Conservation (phyloP, 768 basidiomycete species). For the Candolleomyces aberdarensis region DNA sequence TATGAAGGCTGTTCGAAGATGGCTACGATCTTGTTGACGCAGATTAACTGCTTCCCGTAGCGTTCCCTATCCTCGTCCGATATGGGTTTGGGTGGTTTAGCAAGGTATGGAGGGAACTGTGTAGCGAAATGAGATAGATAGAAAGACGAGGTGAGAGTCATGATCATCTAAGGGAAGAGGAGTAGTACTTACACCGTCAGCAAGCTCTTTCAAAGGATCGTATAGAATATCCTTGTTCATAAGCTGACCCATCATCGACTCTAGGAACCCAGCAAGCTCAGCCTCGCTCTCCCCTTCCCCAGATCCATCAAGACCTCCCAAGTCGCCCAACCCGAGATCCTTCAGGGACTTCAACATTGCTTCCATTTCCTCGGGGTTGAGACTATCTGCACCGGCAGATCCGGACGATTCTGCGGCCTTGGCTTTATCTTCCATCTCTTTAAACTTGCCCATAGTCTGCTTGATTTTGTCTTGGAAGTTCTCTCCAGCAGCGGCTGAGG, state of each 20-base stretch:
- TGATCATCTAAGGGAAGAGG: not conserved
- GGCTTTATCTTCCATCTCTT: slow-evolving; percentile 58
- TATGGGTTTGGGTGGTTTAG: slow-evolving; percentile 49
- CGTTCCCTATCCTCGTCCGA: slow-evolving; percentile 57
- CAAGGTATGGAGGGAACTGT: slow-evolving; percentile 78
- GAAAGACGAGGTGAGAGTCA: not conserved
- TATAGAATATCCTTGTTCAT: slow-evolving; percentile 84
- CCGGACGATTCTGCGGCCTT: slow-evolving; percentile 34
- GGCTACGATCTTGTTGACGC: slow-evolving; percentile 55
- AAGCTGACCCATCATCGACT: slow-evolving; percentile 77
- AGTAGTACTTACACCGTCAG: slow-evolving; percentile 51
- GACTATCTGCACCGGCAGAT: slow-evolving; percentile 15
- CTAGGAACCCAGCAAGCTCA: slow-evolving; percentile 65
- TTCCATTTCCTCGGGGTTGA: slow-evolving; percentile 41
- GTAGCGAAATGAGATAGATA: not conserved
- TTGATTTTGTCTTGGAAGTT: slow-evolving; percentile 67
- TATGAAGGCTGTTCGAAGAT: slow-evolving; percentile 65
- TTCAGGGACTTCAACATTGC: slow-evolving; percentile 50
- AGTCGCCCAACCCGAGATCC: slow-evolving; percentile 30
- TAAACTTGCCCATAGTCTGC: slow-evolving; percentile 72
- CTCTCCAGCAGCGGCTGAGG: slow-evolving; percentile 5
- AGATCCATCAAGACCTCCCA: slow-evolving; percentile 9
- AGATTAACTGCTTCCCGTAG: slow-evolving; percentile 57
- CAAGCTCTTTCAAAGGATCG: slow-evolving; percentile 80
- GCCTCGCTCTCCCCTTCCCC: slow-evolving; percentile 39